Base-by-base conservation (phyloP, 1,139 yeast species). In the Casaregolazyma suthepensis region DNA sequence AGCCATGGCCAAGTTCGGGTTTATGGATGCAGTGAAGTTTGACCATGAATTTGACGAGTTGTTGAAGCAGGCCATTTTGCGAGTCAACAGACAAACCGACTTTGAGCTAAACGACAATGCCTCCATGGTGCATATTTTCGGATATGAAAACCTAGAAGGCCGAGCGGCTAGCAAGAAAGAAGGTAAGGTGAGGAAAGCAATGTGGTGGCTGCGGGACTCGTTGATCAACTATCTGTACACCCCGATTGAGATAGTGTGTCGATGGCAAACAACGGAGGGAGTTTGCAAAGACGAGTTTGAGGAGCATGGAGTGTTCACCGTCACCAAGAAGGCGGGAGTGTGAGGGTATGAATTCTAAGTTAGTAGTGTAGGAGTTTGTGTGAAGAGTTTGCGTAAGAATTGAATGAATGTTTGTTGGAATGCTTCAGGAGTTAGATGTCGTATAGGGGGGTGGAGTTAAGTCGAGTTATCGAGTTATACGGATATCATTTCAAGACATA, bases 1-100 rank as follows among this genome's bases (percentile, higher is more conserved):
- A 55, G 77, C 80, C 59, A 66, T 77, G 50, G 45, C 44, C 20
- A 20, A 29, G 10, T 47, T 47, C 29, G 50, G 50, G 9, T 47
- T 47, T 20, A 47, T 47, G 50, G 50, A 47, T 13, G 23, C 37
- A 15, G 45, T 47, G 5, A 37, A 20, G 2, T 47, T 47, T 22
- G 50, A 47, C 22, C 45, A 47, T 4, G 37, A 47, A 7, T 47
- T 47, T 26, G 37, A 23, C 15, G 22, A 47, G 35, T 18, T 38
- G 31, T 18, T 47, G 22, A 26, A 43, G 29, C 45, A 26, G 13
- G 45, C 45, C 15, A 19, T n/a, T 10, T 19, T 22, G 12, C 12
- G 45, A 6, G 2, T 22, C 17, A 26, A 22, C 7, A 26, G 31
- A 2, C 29, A 22, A 13, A 15, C 26, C 44, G 26, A 40, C 45